These are phyloP conservation scores for Escovopsis weberi DNA, from an alignment of 2,329 filamentous ascomycete genomes.

Conservation along the genomic window DNA sequence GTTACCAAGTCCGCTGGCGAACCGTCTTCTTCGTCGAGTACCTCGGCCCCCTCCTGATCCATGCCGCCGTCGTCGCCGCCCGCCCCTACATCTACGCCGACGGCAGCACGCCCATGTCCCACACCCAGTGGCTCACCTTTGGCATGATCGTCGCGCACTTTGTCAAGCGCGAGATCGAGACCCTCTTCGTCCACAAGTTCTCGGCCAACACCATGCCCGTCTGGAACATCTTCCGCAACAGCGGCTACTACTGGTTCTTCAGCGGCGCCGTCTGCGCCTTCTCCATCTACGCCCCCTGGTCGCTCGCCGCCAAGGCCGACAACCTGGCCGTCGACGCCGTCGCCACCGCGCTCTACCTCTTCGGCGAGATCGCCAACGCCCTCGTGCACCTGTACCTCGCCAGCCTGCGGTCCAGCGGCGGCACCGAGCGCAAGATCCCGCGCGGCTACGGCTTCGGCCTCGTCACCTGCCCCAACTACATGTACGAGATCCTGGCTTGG, in stretches of 20 bases:
- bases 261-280: constrained; percentile 69
- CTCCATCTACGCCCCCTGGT: constrained; percentile 62
- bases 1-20: constrained; percentile 79
- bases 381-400: constrained; percentile 67
- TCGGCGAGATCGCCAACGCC: constrained; percentile 71
- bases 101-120: constrained; percentile 36
- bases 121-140: constrained; percentile 60
- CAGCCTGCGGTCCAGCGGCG: constrained; percentile 60
- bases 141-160: constrained; percentile 71
- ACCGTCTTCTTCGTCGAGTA: constrained; percentile 96
- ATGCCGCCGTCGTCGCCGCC: constrained; percentile 56
- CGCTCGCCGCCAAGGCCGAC: constrained; percentile 44
- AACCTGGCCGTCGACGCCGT: constrained; percentile 42
- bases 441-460: constrained; percentile 67
- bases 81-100: constrained; percentile 48
- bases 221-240: constrained; percentile 88
- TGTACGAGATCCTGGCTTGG: constrained; percentile 86
- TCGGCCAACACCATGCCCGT: constrained; percentile 87
- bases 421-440: constrained; percentile 79
- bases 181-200: constrained; percentile 89
- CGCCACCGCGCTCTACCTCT: constrained; percentile 56
- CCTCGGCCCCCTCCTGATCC: constrained; percentile 77
- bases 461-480: constrained; percentile 95
- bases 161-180: constrained; percentile 89
- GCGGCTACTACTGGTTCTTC: constrained; percentile 81